Percentiles rank a stretch among this genome's conserved stretches.
Conservation (phyloP, 306 rosid species). For the Pterocarpus macrocarpus region DNA sequence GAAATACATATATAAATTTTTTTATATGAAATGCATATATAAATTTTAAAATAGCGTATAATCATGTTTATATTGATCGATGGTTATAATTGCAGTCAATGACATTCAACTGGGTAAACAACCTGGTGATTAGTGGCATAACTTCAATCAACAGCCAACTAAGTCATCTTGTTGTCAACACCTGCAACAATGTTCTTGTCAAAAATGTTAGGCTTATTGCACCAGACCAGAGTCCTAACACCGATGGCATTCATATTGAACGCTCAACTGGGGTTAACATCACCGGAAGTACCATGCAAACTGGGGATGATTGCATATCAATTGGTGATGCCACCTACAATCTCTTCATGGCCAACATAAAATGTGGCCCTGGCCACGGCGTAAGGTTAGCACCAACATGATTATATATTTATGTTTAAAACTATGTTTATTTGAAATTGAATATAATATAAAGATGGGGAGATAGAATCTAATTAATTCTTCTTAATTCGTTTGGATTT, state of each 20-base stretch:
- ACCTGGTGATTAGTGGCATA: constrained; percentile 64
- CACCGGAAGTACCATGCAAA: constrained; percentile 54
- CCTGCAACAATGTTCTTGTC: constrained; percentile 64
- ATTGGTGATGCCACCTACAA: constrained; percentile 69
- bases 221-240: constrained; percentile 66
- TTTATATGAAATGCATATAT: neutral
- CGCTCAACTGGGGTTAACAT: constrained; percentile 59
- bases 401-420: neutral
- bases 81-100: constrained; percentile 58
- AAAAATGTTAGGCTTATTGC: constrained; percentile 58
- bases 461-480: too few relatives aligned
- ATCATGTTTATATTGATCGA: too few relatives aligned
- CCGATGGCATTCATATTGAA: constrained; percentile 80
- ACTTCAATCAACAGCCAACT: constrained; percentile 71
- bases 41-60: too few relatives aligned
- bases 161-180: constrained; percentile 64
- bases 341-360: constrained; percentile 57
- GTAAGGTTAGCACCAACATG: constrained; percentile 53
- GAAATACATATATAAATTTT: neutral
- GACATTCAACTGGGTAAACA: constrained; percentile 61
- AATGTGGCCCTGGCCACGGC: constrained; percentile 85
- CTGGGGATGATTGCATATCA: constrained; percentile 79
- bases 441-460: too few relatives aligned
- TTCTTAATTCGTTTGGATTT: too few relatives aligned
- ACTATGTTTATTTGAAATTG: too few relatives aligned